A percentile compares a stretch with the other conserved stretches of the same genome.
Conservation (phyloP, 345 rosid species). For the Murraya koenigii region DNA sequence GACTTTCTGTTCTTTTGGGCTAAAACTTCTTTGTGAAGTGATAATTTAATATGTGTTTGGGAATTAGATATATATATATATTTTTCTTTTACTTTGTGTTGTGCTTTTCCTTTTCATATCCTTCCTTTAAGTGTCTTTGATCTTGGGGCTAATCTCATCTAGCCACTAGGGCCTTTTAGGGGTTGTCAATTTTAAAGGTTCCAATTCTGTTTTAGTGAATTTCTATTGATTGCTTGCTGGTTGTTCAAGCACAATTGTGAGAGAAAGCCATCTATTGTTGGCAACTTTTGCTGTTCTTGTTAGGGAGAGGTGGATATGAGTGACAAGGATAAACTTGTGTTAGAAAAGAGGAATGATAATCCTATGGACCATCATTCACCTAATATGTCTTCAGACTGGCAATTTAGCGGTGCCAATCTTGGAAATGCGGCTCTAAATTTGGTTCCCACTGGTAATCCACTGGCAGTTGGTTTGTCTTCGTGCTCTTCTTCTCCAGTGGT, state of each 20-base stretch:
- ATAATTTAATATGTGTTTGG: neutral
- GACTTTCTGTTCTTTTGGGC: constrained; percentile 12
- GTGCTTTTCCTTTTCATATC: constrained; percentile 19
- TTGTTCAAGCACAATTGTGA: constrained; percentile 23
- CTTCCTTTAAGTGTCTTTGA: constrained; percentile 16
- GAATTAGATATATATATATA: constrained; percentile 12
- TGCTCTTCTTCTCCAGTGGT: constrained; percentile 71
- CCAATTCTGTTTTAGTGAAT: constrained; percentile 17
- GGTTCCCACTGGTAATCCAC: constrained; percentile 47
- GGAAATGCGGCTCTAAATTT: constrained; percentile 48
- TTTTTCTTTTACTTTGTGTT: constrained; percentile 15
- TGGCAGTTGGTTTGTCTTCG: constrained; percentile 52
- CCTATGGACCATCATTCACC: constrained; percentile 43
- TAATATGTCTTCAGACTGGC: constrained; percentile 57
- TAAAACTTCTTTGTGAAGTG: constrained; percentile 23
- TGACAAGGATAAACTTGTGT: constrained; percentile 59
- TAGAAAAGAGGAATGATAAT: constrained; percentile 51
- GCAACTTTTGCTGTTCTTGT: constrained; percentile 22
- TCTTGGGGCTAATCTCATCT: constrained; percentile 26
- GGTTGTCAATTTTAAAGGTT: constrained; percentile 25
- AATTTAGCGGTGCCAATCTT: constrained; percentile 45
- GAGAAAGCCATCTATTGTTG: constrained; percentile 16
- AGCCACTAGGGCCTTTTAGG: constrained; percentile 16
- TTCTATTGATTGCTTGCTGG: constrained; percentile 12
- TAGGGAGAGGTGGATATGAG: constrained; percentile 52